These are phyloP conservation scores for Boletales sp. DNA, from an alignment of 768 basidiomycete genomes.

Conservation along the genomic window DNA sequence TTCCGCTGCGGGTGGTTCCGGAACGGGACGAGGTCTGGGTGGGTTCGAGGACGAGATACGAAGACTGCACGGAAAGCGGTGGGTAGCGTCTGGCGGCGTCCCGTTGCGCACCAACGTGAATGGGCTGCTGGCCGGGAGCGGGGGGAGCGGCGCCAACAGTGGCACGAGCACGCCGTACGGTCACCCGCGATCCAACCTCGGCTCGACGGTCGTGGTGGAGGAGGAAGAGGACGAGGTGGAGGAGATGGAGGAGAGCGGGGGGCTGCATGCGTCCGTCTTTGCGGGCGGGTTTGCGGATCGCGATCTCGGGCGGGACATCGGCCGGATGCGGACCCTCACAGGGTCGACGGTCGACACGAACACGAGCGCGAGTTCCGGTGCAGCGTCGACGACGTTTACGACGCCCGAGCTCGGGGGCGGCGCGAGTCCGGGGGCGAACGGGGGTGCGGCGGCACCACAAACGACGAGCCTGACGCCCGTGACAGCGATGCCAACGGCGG, in stretches of 20 bases:
- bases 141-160: conserved; percentile 54
- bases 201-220: conserved; percentile 54
- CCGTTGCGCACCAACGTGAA: conserved; percentile 61
- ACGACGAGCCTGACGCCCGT: conserved; percentile 66
- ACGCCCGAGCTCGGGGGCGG: conserved; percentile 54
- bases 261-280: conserved; percentile 29
- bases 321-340: conserved; percentile 55
- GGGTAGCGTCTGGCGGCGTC: conserved; percentile 61
- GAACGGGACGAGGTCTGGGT: conserved; percentile 39
- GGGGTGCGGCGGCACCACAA: conserved; percentile 33
- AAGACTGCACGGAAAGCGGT: conserved; percentile 67
- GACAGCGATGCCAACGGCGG: conserved; percentile 65
- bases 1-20: conserved; percentile 26
- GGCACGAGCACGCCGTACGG: conserved; percentile 69
- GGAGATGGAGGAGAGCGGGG: conserved; percentile 45
- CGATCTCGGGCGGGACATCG: conserved; percentile 34
- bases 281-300: conserved; percentile 39
- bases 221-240: conserved; percentile 76
- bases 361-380: conserved; percentile 33
- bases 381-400: conserved; percentile 53
- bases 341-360: conserved; percentile 38
- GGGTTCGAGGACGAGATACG: conserved; percentile 81
- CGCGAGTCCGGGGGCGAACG: conserved; percentile 33
- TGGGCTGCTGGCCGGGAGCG: conserved; percentile 30
- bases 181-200: conserved; percentile 49